phyloP scores from a whole-genome alignment of 108 stramenopile genomes.

The Mediolabrus comicus region DNA sequence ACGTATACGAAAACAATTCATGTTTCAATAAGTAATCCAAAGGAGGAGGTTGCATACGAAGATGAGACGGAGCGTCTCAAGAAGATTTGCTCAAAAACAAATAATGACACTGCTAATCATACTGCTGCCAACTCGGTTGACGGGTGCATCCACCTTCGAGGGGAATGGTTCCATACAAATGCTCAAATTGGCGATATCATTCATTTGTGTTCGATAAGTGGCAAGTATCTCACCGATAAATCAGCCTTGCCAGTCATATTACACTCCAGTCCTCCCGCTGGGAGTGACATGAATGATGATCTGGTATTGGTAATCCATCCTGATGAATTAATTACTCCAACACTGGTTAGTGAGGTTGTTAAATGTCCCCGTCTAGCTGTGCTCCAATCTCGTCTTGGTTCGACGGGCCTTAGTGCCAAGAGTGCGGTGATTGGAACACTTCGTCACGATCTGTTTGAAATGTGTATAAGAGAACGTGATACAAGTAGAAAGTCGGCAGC shows the following conservation, averaged over 20 bases:
- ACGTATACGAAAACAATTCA: constrained; percentile 60
- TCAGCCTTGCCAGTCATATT: constrained; percentile 75
- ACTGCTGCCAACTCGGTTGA: constrained; percentile 14
- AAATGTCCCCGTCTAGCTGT: constrained; percentile 75
- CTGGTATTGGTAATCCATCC: constrained; percentile 78
- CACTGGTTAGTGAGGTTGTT: constrained; percentile 73
- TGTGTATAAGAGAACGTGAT: constrained; percentile 54
- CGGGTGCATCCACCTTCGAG: constrained; percentile 71
- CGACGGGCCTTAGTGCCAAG: constrained; percentile 60
- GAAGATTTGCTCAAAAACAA: constrained; percentile 5
- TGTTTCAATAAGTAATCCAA: constrained; percentile 56
- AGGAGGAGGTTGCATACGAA: constrained; percentile 28
- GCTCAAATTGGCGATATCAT: constrained; percentile 63
- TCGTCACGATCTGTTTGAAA: constrained; percentile 81
- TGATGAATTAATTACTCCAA: constrained; percentile 79
- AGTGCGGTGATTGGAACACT: constrained; percentile 78
- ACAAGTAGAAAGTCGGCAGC: constrained; percentile 52
- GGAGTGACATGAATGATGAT: constrained; percentile 62
- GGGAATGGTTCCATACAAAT: constrained; percentile 75
- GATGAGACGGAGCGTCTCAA: constrained; percentile 38
- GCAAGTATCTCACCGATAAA: constrained; percentile 60
- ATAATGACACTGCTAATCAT: not conserved
- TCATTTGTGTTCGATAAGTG: constrained; percentile 77
- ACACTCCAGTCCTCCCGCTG: constrained; percentile 52
- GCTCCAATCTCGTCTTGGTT: constrained; percentile 67